Percentiles rank a stretch among this genome's conserved stretches.
Evolutionary conservation across 768 basidiomycete genomes (phyloP).

Genomic region (Nidularia pulvinata): DNA sequence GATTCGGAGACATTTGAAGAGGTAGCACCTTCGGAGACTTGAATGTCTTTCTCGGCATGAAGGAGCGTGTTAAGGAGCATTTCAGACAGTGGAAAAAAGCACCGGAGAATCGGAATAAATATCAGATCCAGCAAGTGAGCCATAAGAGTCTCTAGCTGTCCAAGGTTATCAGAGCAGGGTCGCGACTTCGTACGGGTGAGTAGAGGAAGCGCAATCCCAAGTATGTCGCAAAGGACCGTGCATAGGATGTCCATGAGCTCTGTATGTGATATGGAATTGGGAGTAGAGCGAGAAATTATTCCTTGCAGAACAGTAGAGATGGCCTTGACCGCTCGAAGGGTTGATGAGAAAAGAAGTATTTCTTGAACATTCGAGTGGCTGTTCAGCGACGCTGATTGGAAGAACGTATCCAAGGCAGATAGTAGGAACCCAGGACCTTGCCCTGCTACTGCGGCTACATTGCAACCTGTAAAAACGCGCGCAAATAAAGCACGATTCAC

Average conservation of each 20-base stretch:
- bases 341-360: slow-evolving; percentile 21
- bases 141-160: slow-evolving; percentile 10
- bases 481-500: not conserved
- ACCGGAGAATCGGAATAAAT: slow-evolving; percentile 20
- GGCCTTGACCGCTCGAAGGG: slow-evolving; percentile 24
- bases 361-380: slow-evolving; percentile 13
- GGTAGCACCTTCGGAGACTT: slow-evolving; percentile 1
- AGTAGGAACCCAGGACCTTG: slow-evolving; percentile 16
- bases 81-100: slow-evolving; percentile 21
- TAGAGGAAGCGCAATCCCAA: slow-evolving; percentile 10
- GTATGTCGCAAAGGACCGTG: slow-evolving; percentile 10
- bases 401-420: slow-evolving; percentile 22
- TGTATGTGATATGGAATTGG: slow-evolving; percentile 6
- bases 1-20: slow-evolving; percentile 5
- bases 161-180: not conserved
- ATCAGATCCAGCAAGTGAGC: slow-evolving; percentile 10
- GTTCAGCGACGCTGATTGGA: slow-evolving; percentile 19
- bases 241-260: slow-evolving; percentile 15
- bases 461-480: not conserved
- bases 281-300: slow-evolving; percentile 2
- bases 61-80: slow-evolving; percentile 9
- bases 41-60: slow-evolving; percentile 1
- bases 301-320: slow-evolving; percentile 11
- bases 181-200: not conserved
- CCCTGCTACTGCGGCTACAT: no score